These are phyloP conservation scores for Taphrina deformans DNA, from an alignment of 1,139 yeast species.

Conservation along the genomic window DNA sequence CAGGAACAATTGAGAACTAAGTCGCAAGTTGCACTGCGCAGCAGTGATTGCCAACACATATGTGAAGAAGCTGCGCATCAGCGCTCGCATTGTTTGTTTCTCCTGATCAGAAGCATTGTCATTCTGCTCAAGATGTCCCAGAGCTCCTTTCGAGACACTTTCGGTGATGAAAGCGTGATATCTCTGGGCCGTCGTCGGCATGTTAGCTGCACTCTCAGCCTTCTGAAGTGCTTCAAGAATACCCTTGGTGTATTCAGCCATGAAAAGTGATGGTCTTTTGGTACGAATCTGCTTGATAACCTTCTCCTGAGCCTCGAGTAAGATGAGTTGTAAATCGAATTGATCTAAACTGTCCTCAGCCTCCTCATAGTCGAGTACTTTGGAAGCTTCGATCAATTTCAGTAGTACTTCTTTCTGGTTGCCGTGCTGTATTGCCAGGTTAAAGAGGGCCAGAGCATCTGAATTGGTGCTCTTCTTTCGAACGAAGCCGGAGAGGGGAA, in stretches of 20 bases:
- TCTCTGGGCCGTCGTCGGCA: neutral
- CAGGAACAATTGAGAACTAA: neutral
- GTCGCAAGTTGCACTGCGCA: neutral
- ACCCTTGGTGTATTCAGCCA: slow-evolving; percentile 17
- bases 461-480: neutral
- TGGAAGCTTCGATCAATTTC: slow-evolving; percentile 11
- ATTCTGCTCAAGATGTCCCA: neutral
- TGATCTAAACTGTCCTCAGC: neutral
- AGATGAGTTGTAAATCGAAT: neutral
- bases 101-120: neutral
- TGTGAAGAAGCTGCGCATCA: slow-evolving; percentile 1
- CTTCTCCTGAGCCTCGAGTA: slow-evolving; percentile 4
- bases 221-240: neutral
- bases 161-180: neutral
- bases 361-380: neutral
- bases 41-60: neutral
- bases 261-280: slow-evolving; percentile 20
- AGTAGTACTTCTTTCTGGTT: slow-evolving; percentile 7
- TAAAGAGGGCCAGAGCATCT: neutral
- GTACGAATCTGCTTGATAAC: neutral
- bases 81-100: neutral
- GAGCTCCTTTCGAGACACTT: neutral
- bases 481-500: neutral
- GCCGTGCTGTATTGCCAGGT: slow-evolving; percentile 8
- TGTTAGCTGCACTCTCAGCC: neutral